phyloP scores from a whole-genome alignment of 768 basidiomycete species.

The Hysterangium stoloniferum region DNA sequence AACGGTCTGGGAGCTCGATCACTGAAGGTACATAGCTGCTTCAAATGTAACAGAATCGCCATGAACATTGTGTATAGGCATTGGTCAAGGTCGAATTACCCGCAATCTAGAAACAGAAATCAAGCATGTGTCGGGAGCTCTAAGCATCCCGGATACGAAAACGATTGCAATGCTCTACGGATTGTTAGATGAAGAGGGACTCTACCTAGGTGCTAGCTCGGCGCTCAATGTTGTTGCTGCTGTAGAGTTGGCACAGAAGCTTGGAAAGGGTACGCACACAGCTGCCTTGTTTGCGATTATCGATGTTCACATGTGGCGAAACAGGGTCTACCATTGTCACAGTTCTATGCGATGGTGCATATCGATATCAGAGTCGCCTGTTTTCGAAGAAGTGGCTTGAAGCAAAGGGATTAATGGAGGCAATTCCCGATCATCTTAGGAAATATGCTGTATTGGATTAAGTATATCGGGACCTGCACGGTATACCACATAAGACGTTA shows the following conservation, averaged over 20 bases:
- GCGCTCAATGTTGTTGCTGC: conserved; percentile 95
- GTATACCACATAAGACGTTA: neutral
- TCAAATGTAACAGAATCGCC: neutral
- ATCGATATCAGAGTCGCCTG: conserved; percentile 91
- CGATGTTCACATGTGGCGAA: neutral
- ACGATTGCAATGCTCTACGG: conserved; percentile 92
- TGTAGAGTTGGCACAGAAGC: conserved; percentile 72
- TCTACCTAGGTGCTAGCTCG: conserved; percentile 91
- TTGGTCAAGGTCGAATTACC: conserved; percentile 95
- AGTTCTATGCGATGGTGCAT: conserved; percentile 90
- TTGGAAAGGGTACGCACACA: conserved; percentile 62
- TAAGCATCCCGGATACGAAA: conserved; percentile 82
- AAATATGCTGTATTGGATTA: conserved; percentile 87
- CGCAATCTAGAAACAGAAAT: conserved; percentile 83
- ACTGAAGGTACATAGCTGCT: conserved; percentile 79
- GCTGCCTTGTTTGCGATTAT: neutral
- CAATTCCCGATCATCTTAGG: conserved; percentile 76
- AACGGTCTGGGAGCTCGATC: conserved; percentile 80
- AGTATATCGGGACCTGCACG: neutral
- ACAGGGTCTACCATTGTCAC: conserved; percentile 84
- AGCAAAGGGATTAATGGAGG: conserved; percentile 64
- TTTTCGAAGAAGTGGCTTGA: conserved; percentile 93
- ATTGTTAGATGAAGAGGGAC: conserved; percentile 81
- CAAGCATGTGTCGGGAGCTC: conserved; percentile 68
- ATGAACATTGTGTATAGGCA: conserved; percentile 43